Percentiles rank a stretch among this genome's conserved stretches.
These are phyloP conservation scores for Sanguinoderma infundibulare DNA, from an alignment of 1,284 basidiomycete species.

Conservation along the genomic window DNA sequence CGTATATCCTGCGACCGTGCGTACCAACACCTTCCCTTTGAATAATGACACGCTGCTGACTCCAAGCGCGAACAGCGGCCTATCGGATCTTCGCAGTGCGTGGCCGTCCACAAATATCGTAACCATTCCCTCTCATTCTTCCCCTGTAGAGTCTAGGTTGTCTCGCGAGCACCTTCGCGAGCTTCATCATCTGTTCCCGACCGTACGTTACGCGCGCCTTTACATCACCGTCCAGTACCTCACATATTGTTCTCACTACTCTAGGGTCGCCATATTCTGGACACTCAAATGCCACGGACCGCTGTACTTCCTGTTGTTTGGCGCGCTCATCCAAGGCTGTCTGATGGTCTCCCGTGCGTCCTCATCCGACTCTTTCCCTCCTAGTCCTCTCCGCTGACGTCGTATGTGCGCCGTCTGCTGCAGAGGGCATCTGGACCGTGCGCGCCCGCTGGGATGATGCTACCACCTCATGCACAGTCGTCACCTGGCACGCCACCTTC, in stretches of 20 bases:
- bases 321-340: constrained; percentile 2
- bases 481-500: constrained; percentile 5
- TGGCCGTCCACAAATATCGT: background rate
- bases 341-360: constrained; percentile 11
- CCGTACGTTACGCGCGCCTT: constrained; percentile 2
- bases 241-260: background rate
- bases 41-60: background rate
- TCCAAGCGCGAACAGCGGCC: background rate
- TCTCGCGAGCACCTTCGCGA: constrained; percentile 10
- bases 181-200: constrained; percentile 10
- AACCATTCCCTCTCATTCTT: background rate
- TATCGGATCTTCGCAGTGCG: constrained; percentile 17
- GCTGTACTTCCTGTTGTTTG: background rate
- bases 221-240: background rate
- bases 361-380: background rate
- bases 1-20: constrained; percentile 15
- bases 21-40: background rate
- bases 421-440: constrained; percentile 16
- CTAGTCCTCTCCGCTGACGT: background rate
- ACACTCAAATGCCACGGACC: background rate
- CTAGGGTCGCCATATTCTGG: constrained; percentile 10
- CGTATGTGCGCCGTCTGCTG: background rate
- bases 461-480: background rate
- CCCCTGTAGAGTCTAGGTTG: constrained; percentile 9
- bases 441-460: constrained; percentile 10